phyloP scores from a whole-genome alignment of 441 rosid species.

The Hura crepitans region DNA sequence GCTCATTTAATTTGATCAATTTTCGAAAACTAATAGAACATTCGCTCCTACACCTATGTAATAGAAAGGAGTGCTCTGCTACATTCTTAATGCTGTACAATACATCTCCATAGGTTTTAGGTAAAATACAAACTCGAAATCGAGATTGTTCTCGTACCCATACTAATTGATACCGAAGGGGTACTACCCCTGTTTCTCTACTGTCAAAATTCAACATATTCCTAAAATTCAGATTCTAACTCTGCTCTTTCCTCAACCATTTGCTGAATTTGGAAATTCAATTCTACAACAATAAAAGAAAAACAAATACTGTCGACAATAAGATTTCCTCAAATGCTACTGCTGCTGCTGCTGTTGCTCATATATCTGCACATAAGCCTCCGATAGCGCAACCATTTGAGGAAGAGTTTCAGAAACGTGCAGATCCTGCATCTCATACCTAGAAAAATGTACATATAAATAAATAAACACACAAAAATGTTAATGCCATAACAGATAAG shows the following conservation, averaged over 20 bases:
- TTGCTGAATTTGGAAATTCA: neutral
- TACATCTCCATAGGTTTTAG: neutral
- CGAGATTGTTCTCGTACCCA: neutral
- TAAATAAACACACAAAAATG: too few relatives aligned
- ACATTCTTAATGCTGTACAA: neutral
- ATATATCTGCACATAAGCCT: conserved; percentile 91
- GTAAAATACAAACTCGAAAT: neutral
- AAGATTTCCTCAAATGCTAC: conserved; percentile 20
- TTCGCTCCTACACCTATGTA: too few relatives aligned
- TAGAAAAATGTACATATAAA: conserved; percentile 21
- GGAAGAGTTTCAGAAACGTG: conserved; percentile 94
- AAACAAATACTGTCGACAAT: neutral
- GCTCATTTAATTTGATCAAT: too few relatives aligned
- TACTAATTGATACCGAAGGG: neutral
- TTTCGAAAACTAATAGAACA: too few relatives aligned
- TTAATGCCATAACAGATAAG: neutral
- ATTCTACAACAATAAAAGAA: neutral
- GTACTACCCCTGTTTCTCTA: neutral
- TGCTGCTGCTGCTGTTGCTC: conserved; percentile 87
- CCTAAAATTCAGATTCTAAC: neutral
- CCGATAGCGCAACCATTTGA: conserved; percentile 92
- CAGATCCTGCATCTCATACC: conserved; percentile 98
- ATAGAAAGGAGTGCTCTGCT: neutral
- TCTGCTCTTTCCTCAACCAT: neutral
- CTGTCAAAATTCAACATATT: neutral